Percentiles rank a stretch among this genome's conserved stretches.
phyloP scores from a whole-genome alignment of 2,329 filamentous ascomycete species.

The Trichoderma breve region DNA sequence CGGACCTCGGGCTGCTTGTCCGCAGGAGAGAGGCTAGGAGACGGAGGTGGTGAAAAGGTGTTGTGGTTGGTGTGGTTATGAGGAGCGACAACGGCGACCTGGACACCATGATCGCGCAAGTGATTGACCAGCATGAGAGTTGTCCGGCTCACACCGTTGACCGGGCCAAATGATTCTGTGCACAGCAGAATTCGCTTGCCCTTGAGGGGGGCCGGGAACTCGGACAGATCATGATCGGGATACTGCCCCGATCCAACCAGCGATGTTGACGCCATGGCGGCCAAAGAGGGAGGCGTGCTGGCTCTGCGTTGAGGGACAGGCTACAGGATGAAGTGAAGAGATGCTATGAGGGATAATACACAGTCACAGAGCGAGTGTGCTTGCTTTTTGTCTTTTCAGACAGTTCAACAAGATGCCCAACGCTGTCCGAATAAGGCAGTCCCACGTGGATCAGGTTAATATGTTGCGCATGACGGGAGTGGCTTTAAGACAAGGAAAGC shows the following conservation, averaged over 20 bases:
- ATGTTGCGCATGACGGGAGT: constrained; percentile 16
- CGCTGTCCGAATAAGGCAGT: neutral
- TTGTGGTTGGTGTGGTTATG: constrained; percentile 54
- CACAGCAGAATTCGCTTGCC: constrained; percentile 64
- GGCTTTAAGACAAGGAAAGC: constrained; percentile 19
- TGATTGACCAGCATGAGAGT: constrained; percentile 69
- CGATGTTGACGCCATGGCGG: constrained; percentile 20
- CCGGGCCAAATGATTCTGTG: constrained; percentile 69
- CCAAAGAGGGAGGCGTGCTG: neutral
- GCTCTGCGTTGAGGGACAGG: neutral
- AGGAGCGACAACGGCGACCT: constrained; percentile 66
- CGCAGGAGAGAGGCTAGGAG: constrained; percentile 31
- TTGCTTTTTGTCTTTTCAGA: constrained; percentile 28
- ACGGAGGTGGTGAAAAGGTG: constrained; percentile 49
- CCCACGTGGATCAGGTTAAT: constrained; percentile 8
- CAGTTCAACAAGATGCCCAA: neutral
- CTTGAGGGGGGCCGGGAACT: constrained; percentile 49
- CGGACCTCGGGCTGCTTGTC: constrained; percentile 51
- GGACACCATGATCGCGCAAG: constrained; percentile 60
- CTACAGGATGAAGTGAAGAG: neutral
- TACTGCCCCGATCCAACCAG: constrained; percentile 19
- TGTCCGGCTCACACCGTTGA: constrained; percentile 71
- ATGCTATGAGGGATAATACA: neutral
- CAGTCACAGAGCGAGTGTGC: constrained; percentile 20
- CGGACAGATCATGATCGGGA: constrained; percentile 40